These are phyloP conservation scores for Salvia sclarea DNA, from an alignment of 305 asterid genomes.

Conservation along the genomic window DNA sequence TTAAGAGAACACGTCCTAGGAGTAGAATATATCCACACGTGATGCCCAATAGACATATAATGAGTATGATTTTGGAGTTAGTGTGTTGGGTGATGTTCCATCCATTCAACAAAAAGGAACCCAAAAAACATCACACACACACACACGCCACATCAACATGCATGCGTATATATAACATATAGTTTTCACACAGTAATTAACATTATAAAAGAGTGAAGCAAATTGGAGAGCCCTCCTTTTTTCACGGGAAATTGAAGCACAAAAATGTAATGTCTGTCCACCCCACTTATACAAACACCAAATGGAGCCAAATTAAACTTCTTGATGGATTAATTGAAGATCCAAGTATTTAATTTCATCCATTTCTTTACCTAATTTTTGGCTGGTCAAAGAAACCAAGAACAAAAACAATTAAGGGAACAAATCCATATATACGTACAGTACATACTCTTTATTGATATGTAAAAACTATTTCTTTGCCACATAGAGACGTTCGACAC, in stretches of 20 bases:
- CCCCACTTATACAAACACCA: background rate
- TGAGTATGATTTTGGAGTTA: background rate
- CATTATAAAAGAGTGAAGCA: background rate
- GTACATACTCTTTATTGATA: too few relatives aligned
- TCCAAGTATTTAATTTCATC: background rate
- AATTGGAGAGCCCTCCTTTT: slow-evolving; percentile 24
- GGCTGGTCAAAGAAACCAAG: too few relatives aligned
- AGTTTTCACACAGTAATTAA: background rate
- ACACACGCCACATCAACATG: background rate
- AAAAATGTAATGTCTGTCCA: background rate
- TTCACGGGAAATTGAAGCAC: slow-evolving; percentile 10
- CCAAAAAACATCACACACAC: background rate
- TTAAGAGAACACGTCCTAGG: slow-evolving; percentile 24
- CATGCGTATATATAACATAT: background rate
- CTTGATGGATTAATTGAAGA: background rate
- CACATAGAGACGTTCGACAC: too few relatives aligned
- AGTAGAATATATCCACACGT: background rate
- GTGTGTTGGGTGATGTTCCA: slow-evolving; percentile 12
- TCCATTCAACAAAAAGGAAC: background rate
- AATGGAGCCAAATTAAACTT: too few relatives aligned
- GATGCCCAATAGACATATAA: background rate
- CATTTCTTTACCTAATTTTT: too few relatives aligned
- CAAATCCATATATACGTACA: too few relatives aligned
- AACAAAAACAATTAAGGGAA: too few relatives aligned
- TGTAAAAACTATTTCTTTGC: too few relatives aligned